A percentile compares a stretch with the other conserved stretches of the same genome.
Conservation (phyloP, 768 basidiomycete genomes). For the Hericium alpestre region DNA sequence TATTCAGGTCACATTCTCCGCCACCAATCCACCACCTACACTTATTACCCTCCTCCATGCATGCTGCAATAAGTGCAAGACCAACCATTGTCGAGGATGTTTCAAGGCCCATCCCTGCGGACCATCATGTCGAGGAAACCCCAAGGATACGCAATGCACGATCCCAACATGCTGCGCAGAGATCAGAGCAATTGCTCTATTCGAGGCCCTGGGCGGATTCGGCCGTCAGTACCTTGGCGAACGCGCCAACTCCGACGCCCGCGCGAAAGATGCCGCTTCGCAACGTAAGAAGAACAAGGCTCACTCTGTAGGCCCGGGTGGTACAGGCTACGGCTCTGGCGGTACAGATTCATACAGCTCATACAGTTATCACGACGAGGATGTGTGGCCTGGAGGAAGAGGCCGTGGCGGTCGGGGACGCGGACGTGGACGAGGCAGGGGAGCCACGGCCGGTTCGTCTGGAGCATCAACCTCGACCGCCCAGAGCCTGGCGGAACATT, state of each 20-base stretch:
- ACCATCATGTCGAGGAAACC: constrained; percentile 31
- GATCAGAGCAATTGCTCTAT: constrained; percentile 39
- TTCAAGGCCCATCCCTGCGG: constrained; percentile 29
- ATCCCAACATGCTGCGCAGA: constrained; percentile 35
- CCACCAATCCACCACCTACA: constrained; percentile 13
- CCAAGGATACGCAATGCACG: constrained; percentile 25
- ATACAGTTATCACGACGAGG: neutral
- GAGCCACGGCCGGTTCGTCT: neutral
- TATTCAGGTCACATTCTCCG: constrained; percentile 21
- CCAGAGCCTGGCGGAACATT: constrained; percentile 16
- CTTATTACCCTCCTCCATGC: constrained; percentile 32
- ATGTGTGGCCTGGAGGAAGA: neutral
- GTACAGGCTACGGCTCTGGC: constrained; percentile 37
- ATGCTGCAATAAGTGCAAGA: constrained; percentile 31
- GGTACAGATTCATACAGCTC: constrained; percentile 6
- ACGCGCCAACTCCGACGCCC: constrained; percentile 26
- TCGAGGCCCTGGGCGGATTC: constrained; percentile 38
- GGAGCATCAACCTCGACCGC: neutral
- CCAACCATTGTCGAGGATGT: constrained; percentile 41
- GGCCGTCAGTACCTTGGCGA: constrained; percentile 37
- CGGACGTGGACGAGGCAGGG: neutral
- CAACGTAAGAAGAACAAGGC: constrained; percentile 11
- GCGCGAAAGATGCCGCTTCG: constrained; percentile 24
- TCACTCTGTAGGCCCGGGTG: constrained; percentile 37
- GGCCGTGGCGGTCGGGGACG: neutral